Evolutionary conservation across 306 rosid species (phyloP).

Genomic region (Fragaria iinumae): DNA sequence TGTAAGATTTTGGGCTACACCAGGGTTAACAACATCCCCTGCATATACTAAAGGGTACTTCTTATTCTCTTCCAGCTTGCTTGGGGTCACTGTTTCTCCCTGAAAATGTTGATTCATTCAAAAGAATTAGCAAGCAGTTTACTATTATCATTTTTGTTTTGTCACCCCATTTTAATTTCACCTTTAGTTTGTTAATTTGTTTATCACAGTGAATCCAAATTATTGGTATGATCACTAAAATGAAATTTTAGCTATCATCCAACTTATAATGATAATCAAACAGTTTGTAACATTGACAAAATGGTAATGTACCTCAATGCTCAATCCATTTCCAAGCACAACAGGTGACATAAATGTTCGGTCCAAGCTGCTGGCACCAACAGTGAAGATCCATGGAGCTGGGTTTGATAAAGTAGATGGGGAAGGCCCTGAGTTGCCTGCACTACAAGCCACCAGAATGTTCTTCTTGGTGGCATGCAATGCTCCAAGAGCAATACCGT

Average conservation of each 20-base stretch:
- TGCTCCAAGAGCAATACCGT: constrained; percentile 61
- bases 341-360: constrained; percentile 60
- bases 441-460: constrained; percentile 81
- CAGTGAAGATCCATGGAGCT: constrained; percentile 92
- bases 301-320: constrained; percentile 44
- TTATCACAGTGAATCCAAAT: too few relatives aligned
- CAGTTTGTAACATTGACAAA: too few relatives aligned
- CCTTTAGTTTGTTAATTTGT: too few relatives aligned
- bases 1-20: constrained; percentile 25
- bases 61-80: constrained; percentile 34
- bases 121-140: background rate
- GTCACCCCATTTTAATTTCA: too few relatives aligned
- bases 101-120: constrained; percentile 19
- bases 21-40: constrained; percentile 41
- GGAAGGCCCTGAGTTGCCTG: constrained; percentile 73
- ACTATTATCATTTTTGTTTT: background rate
- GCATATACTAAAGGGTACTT: constrained; percentile 63
- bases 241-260: background rate
- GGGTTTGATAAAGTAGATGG: constrained; percentile 56
- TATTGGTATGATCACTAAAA: background rate
- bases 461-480: constrained; percentile 64
- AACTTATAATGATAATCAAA: too few relatives aligned
- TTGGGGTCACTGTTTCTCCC: constrained; percentile 81
- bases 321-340: constrained; percentile 48
- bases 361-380: constrained; percentile 78